Base-by-base conservation (phyloP, 2,329 filamentous ascomycete species). In the Xylariaceae sp. region DNA sequence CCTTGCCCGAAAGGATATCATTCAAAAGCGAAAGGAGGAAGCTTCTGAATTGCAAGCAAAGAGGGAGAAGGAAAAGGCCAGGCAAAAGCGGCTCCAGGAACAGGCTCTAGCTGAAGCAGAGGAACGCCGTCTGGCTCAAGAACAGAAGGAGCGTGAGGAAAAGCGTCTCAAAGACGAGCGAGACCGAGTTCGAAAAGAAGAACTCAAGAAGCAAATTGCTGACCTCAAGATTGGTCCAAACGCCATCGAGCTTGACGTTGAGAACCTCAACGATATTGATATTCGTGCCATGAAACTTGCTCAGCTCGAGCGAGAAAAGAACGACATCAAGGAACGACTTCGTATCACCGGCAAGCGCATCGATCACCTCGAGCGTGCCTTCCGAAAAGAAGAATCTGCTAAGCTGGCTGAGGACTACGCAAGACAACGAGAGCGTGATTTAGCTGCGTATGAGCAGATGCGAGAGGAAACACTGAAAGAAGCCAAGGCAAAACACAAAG, bases 231-330 rank as follows among this genome's bases (percentile, higher is more conserved):
- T 90, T 63, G 88, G 87, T 56, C 83, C 87, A 62, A 95, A 95
- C 77, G 81, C 76, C 47, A 74, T 85, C 41, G 80, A 86, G 61
- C 86, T 96, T 58, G 90, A 91, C 64, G 74, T 89, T 53, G 86
- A 88, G 53, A 85, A 96, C 65, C 79, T 96, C 51, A 87, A 94
- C 58, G 89, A 89, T 61, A 81, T 96, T 53, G 92, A 97, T 72
- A 89, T 99, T 64, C 92, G 94, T 70, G 87, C 89, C 63, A 87
- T 99, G 76, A 97, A 97, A 80, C 83, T 99, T 54, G 88, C 89
- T 57, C 92, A 96, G 73, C 83, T 99, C 10, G 94, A 97, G 76
- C 92, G 92, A 65, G 94, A 97, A 79, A 99, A 97, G 86, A 95
- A 92, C 68, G 91, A 94, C 68, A 85, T 96, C 63, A 89, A 88